Evolutionary conservation across 1,139 yeast species (phyloP).

Genomic region (Pichia sp.): DNA sequence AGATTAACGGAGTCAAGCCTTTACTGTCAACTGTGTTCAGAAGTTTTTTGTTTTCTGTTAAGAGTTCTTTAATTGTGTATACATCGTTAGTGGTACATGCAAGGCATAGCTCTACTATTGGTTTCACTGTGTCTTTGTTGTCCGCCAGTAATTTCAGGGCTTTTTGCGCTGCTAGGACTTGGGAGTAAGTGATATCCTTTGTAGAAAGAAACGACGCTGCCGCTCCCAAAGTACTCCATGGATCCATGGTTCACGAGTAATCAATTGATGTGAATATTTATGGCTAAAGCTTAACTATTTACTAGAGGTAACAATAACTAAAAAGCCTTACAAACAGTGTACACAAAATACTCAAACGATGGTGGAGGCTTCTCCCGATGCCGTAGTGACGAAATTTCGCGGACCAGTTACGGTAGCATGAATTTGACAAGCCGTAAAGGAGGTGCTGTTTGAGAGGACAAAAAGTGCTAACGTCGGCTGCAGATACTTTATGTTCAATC

Average conservation of each 20-base stretch:
- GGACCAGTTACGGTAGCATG: not conserved
- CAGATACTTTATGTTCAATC: no score
- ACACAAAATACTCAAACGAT: not conserved
- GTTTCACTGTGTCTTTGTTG: constrained; percentile 24
- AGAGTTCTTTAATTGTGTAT: constrained; percentile 39
- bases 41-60: constrained; percentile 34
- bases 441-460: not conserved
- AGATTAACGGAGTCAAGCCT: constrained; percentile 50
- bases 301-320: no score
- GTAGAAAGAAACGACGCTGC: constrained; percentile 20
- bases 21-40: constrained; percentile 35
- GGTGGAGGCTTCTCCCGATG: not conserved
- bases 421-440: not conserved
- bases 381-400: not conserved
- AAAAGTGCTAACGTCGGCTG: not conserved
- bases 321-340: not conserved
- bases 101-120: constrained; percentile 36
- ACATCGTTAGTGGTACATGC: constrained; percentile 53
- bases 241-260: constrained; percentile 26
- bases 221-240: constrained; percentile 28
- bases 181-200: constrained; percentile 31
- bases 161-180: constrained; percentile 46
- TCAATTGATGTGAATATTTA: no score
- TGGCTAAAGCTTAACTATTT: no score
- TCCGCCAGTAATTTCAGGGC: constrained; percentile 35